Conservation (phyloP, 225 moss, liverwort and hornwort species). For the Neckera pumila region DNA sequence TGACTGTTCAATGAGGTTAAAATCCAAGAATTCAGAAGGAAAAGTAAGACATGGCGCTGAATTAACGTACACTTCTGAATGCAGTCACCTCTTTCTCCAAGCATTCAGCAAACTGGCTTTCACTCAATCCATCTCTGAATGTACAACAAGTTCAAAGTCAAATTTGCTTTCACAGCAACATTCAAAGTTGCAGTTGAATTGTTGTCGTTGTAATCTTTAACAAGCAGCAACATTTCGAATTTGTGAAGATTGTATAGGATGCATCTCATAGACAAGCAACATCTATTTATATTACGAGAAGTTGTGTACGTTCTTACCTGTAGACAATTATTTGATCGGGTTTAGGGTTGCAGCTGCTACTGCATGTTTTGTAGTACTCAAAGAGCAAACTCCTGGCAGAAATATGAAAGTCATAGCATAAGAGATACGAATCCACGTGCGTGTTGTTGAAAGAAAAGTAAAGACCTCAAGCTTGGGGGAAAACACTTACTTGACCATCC, state of each 20-base stretch:
- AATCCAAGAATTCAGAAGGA: neutral
- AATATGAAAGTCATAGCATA: neutral
- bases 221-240: neutral
- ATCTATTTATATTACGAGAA: neutral
- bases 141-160: neutral
- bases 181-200: neutral
- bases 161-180: neutral
- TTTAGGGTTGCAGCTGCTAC: neutral
- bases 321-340: conserved; percentile 64
- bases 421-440: neutral
- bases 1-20: neutral
- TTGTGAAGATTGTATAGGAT: neutral
- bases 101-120: conserved; percentile 80
- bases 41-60: neutral
- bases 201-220: neutral
- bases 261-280: neutral
- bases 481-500: conserved; percentile 54
- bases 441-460: neutral
- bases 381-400: conserved; percentile 40
- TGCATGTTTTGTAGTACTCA: conserved; percentile 39
- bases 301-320: conserved; percentile 2
- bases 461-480: neutral
- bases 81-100: conserved; percentile 59
- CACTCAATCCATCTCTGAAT: conserved; percentile 68
- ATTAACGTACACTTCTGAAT: conserved; percentile 34